A percentile compares a stretch with the other conserved stretches of the same genome.
Conservation (phyloP, 768 basidiomycete genomes). For the Pholiota microspora region DNA sequence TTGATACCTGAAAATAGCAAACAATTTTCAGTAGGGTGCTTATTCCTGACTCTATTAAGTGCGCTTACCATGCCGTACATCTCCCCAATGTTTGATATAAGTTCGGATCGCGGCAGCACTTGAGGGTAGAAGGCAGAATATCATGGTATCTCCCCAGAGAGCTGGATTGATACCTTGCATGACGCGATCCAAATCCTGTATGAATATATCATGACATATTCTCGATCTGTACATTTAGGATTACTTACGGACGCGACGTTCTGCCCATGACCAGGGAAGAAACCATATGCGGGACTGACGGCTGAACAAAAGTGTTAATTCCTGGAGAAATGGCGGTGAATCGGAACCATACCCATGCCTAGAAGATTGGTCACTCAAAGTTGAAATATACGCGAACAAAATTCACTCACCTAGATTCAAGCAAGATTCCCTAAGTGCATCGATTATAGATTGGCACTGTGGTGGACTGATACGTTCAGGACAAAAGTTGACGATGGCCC, state of each 20-base stretch:
- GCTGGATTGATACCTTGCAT: background rate
- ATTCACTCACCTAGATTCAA: constrained; percentile 12
- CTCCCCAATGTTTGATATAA: constrained; percentile 57
- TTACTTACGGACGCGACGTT: background rate
- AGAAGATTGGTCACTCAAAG: background rate
- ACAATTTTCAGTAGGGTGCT: constrained; percentile 5
- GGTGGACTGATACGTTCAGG: background rate
- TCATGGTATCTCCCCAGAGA: constrained; percentile 21
- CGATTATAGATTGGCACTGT: background rate
- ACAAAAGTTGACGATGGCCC: constrained; percentile 18
- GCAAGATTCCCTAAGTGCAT: constrained; percentile 12
- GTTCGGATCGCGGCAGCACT: constrained; percentile 44
- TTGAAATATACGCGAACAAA: background rate
- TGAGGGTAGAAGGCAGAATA: constrained; percentile 52
- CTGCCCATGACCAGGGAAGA: background rate
- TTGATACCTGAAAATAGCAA: constrained; percentile 29
- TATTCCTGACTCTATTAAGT: background rate
- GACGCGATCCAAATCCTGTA: background rate
- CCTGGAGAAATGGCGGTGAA: background rate
- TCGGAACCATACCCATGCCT: constrained; percentile 16
- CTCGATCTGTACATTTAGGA: too few species aligned
- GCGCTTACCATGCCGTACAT: constrained; percentile 30
- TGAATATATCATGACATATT: background rate
- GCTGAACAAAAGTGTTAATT: background rate
- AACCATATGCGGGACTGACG: background rate